A percentile compares a stretch with the other conserved stretches of the same genome.
Evolutionary conservation across 1,284 basidiomycete species (phyloP).

Genomic region (Grifola frondosa): DNA sequence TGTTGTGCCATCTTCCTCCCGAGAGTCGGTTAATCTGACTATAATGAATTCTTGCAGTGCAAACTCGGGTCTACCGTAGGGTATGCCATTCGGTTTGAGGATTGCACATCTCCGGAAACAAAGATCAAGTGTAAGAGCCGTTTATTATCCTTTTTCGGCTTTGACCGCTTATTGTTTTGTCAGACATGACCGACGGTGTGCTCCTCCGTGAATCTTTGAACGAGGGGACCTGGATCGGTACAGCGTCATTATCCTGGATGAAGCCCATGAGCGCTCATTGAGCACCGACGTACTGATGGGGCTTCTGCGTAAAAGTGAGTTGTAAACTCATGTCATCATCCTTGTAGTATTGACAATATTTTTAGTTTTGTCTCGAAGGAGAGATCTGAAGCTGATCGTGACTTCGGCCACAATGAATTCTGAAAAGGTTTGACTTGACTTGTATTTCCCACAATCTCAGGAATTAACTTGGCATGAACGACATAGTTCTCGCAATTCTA

Average conservation of each 20-base stretch:
- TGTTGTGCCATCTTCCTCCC: conserved; percentile 16
- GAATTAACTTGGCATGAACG: conserved; percentile 2
- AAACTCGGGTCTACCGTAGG: conserved; percentile 89
- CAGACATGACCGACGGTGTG: conserved; percentile 98
- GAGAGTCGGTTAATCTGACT: neutral
- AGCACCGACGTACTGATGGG: conserved; percentile 99
- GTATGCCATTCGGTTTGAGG: conserved; percentile 97
- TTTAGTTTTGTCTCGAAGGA: conserved; percentile 83
- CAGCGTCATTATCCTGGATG: conserved; percentile 94
- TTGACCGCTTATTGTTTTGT: conserved; percentile 9
- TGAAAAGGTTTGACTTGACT: conserved; percentile 84
- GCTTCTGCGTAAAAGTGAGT: conserved; percentile 85
- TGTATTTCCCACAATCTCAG: neutral
- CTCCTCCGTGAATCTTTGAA: conserved; percentile 93
- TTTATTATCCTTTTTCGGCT: neutral
- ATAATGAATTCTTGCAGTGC: conserved; percentile 47
- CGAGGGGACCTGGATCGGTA: conserved; percentile 94
- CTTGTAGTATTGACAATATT: conserved; percentile 9
- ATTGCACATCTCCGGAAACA: conserved; percentile 89
- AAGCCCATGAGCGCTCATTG: conserved; percentile 94
- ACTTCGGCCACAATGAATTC: conserved; percentile 99
- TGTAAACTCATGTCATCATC: neutral
- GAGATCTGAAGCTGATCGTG: conserved; percentile 95
- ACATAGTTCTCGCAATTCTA: conserved; percentile 90
- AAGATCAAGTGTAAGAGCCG: conserved; percentile 84